Evolutionary conservation across 2,329 filamentous ascomycete genomes (phyloP), one percentile per base, ranked within the genome.

Genomic region (Niveomyces coronatus): DNA sequence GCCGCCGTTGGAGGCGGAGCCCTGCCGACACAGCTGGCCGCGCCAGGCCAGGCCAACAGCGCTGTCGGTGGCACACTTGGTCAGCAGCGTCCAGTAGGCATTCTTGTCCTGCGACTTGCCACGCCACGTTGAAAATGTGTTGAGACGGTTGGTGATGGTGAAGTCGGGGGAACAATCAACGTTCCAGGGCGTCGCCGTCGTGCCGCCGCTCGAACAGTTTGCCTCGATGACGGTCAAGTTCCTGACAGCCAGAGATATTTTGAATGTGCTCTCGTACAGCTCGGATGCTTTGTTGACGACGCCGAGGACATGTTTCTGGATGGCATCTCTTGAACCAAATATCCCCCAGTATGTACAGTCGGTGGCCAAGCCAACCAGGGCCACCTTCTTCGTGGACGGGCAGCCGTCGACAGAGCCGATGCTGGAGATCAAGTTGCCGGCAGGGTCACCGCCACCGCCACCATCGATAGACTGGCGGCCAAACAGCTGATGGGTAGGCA

Each of bases 1-100:
- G 3, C 65, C 64, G 29, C 70, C 62, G 15, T 75, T 70, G 5
- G 65, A 63, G 33, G 71, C 67, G 3, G 82, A 68, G 19, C 72
- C 73, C 19, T 61, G 53, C 20, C 75, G 67, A 57, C 91, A 96
- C 29, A 88, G 74, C 59, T 94, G 86, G 33, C 89, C 88, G 22
- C 94, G 69, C 89, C 91, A 98, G 9, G 89, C 85, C 27, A 96
- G 70, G 3, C 89, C 89, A 34, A 98, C 89, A 40, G 91, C 87
- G 22, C 82, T 74, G 35, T 78, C 82, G 1, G 86, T 93, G 47
- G 78, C 75, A 58, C 87, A 94, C 13, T 75, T 86, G 38, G 79
- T 88, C 52, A 94, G 68, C 20, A 94, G 68, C 3, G 85, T 94
- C 89, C 89, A 98, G 61, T 93, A 94, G 13, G 88, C 88, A 58